These are phyloP conservation scores for Carex cristatella DNA, from an alignment of 176 grass and related monocot genomes.

Conservation along the genomic window DNA sequence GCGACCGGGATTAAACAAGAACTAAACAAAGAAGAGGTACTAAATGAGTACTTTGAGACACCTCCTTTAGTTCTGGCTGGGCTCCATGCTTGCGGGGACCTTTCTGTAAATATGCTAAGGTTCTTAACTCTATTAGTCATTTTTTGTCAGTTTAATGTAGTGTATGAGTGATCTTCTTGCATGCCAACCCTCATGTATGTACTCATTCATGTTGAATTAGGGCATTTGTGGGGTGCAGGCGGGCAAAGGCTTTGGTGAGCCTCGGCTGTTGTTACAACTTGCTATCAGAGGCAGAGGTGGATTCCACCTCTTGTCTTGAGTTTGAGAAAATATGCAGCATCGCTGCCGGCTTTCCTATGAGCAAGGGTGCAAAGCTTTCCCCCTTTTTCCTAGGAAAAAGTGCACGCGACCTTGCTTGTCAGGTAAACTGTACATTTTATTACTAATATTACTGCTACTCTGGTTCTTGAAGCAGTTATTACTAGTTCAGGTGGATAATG, in stretches of 20 bases:
- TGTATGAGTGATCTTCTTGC: not conserved
- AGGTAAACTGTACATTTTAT: constrained; percentile 37
- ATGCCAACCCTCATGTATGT: constrained; percentile 1
- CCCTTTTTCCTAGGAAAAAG: constrained; percentile 61
- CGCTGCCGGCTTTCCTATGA: constrained; percentile 67
- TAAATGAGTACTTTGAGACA: not conserved
- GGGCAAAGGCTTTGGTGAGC: constrained; percentile 64
- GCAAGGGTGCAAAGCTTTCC: constrained; percentile 49
- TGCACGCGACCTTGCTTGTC: constrained; percentile 78
- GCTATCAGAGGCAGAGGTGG: constrained; percentile 51
- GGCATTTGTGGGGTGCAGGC: constrained; percentile 61
- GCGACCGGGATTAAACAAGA: not conserved
- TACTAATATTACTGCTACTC: not conserved
- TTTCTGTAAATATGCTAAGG: constrained; percentile 99
- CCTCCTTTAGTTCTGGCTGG: constrained; percentile 65
- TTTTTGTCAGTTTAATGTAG: not conserved
- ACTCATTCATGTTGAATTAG: constrained; percentile 33
- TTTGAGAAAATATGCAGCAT: not conserved
- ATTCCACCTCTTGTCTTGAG: constrained; percentile 12
- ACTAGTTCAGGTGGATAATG: not conserved
- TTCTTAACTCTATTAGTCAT: constrained; percentile 20
- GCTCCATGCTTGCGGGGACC: constrained; percentile 94
- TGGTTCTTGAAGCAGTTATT: not conserved
- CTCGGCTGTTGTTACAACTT: constrained; percentile 93
- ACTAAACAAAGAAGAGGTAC: constrained; percentile 12